Percentiles rank a stretch among this genome's conserved stretches.
phyloP scores from a whole-genome alignment of 352 stramenopile species.

The Pythium myriotylum region DNA sequence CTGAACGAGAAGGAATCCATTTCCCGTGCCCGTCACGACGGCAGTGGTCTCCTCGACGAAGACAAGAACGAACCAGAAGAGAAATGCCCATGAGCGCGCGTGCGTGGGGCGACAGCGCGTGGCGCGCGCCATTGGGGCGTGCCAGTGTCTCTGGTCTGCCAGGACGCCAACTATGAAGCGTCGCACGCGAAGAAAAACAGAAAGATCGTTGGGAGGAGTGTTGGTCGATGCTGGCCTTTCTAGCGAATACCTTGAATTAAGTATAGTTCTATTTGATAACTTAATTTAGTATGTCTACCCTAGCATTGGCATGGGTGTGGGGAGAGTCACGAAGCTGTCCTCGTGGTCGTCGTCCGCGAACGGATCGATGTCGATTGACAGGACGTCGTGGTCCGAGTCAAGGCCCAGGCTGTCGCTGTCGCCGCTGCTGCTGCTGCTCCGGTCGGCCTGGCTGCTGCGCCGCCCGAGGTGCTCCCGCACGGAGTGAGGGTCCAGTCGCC shows the following conservation, averaged over 20 bases:
- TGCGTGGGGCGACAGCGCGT: background rate
- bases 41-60: background rate
- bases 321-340: slow-evolving; percentile 8
- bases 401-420: slow-evolving; percentile 1
- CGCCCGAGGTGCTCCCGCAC: slow-evolving; percentile 22
- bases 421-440: slow-evolving; percentile 16
- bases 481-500: slow-evolving; percentile 19
- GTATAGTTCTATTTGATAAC: slow-evolving; percentile 19
- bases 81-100: background rate
- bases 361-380: slow-evolving; percentile 31
- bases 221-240: slow-evolving; percentile 13
- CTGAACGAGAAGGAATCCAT: slow-evolving; percentile 14
- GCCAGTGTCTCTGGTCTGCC: background rate
- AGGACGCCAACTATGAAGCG: too few relatives aligned
- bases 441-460: slow-evolving; percentile 18
- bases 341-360: slow-evolving; percentile 19
- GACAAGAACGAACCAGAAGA: background rate
- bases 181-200: background rate
- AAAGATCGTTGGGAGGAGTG: slow-evolving; percentile 15
- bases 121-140: background rate
- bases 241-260: slow-evolving; percentile 10
- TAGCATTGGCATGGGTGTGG: slow-evolving; percentile 21
- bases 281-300: slow-evolving; percentile 12
- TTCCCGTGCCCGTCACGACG: background rate
- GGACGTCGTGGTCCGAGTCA: slow-evolving; percentile 21